Evolutionary conservation across 148 eudicot genomes (phyloP).

Genomic region (Selenicereus undatus): DNA sequence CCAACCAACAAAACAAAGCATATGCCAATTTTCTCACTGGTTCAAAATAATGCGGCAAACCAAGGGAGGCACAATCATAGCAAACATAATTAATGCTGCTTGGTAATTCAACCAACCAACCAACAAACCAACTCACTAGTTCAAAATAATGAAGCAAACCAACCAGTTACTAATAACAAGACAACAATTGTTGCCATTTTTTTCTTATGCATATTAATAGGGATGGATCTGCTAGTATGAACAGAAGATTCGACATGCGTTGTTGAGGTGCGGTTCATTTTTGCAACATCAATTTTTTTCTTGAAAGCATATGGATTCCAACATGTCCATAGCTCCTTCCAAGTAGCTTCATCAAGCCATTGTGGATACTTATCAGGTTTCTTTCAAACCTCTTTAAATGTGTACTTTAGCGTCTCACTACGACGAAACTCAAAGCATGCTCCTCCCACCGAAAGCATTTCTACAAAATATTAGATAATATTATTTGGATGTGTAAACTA

Average conservation of each 20-base stretch:
- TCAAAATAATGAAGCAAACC: too few species aligned
- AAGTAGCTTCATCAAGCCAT: neutral
- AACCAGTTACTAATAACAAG: too few species aligned
- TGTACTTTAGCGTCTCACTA: neutral
- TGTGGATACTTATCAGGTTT: neutral
- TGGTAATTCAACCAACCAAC: too few species aligned
- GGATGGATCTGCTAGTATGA: neutral
- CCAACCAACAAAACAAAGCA: too few species aligned
- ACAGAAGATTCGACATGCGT: neutral
- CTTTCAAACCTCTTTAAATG: neutral
- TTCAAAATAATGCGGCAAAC: too few species aligned
- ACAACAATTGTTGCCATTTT: too few species aligned
- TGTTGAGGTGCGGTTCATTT: neutral
- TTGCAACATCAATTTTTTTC: neutral
- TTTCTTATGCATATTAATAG: neutral
- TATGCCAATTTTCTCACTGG: too few species aligned
- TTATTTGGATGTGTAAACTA: neutral
- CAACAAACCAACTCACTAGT: too few species aligned
- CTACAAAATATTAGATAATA: too few species aligned
- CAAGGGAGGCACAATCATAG: too few species aligned
- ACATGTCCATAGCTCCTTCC: neutral
- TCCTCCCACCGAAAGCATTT: neutral
- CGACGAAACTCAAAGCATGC: neutral
- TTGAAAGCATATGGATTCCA: neutral
- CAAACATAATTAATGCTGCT: too few species aligned